Percentiles rank a stretch among this genome's conserved stretches.
Conservation (phyloP, 768 basidiomycete species). For the Tephrocybe sp. region DNA sequence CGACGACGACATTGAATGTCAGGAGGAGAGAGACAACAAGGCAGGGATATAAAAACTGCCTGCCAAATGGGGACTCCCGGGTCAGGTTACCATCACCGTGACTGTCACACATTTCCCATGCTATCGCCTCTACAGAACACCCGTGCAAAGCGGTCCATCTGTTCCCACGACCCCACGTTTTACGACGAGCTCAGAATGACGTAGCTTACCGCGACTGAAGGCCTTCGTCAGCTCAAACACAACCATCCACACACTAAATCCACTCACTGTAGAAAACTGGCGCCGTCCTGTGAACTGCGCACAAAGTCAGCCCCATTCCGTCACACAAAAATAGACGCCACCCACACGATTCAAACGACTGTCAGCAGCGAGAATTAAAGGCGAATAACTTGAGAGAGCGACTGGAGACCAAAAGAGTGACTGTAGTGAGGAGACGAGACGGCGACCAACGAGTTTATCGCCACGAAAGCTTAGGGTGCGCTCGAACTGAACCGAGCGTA, state of each 20-base stretch:
- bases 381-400: slow-evolving; percentile 31
- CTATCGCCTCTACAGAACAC: slow-evolving; percentile 13
- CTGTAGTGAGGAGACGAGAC: slow-evolving; percentile 43
- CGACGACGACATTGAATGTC: slow-evolving; percentile 22
- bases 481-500: slow-evolving; percentile 59
- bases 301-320: background rate
- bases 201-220: slow-evolving; percentile 14
- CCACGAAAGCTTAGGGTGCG: slow-evolving; percentile 28
- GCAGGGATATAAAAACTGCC: slow-evolving; percentile 22
- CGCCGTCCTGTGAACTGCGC: background rate
- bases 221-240: background rate
- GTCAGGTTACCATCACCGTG: slow-evolving; percentile 20
- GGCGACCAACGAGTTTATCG: slow-evolving; percentile 15
- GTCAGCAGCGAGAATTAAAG: slow-evolving; percentile 25
- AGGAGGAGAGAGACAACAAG: slow-evolving; percentile 22
- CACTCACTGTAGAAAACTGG: background rate
- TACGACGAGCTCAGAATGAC: slow-evolving; percentile 31
- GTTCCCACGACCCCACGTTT: slow-evolving; percentile 41
- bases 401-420: slow-evolving; percentile 45
- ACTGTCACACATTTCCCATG: slow-evolving; percentile 18
- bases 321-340: slow-evolving; percentile 3
- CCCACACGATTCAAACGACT: slow-evolving; percentile 21
- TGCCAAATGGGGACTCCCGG: slow-evolving; percentile 22
- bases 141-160: background rate
- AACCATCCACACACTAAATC: background rate